Conservation (phyloP, 768 basidiomycete species). For the Paxillus rubicundulus region DNA sequence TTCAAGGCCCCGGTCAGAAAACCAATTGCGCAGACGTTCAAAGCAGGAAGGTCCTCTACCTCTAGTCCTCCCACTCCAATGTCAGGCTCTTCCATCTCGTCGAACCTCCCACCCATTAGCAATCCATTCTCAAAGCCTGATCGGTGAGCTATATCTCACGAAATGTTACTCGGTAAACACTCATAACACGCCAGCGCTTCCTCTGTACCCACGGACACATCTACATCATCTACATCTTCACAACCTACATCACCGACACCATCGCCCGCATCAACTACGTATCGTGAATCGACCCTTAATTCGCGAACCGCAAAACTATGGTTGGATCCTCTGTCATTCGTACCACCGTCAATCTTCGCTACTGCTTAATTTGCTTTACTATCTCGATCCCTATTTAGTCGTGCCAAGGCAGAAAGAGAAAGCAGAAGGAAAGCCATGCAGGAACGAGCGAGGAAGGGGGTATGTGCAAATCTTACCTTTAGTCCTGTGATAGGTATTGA, state of each 20-base stretch:
- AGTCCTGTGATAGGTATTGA: conserved; percentile 2
- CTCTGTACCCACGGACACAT: conserved; percentile 21
- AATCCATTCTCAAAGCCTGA: conserved; percentile 50
- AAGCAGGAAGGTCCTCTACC: conserved; percentile 1
- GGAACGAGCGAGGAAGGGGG: conserved; percentile 73
- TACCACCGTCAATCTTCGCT: conserved; percentile 67
- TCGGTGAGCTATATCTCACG: conserved; percentile 52
- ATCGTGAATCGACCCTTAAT: conserved; percentile 33
- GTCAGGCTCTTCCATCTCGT: conserved; percentile 12
- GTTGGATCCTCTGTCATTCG: conserved; percentile 46
- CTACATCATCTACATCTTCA: conserved; percentile 9
- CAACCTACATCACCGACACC: conserved; percentile 17
- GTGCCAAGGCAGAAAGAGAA: conserved; percentile 71
- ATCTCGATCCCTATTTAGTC: conserved; percentile 40
- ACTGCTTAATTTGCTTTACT: conserved; percentile 48
- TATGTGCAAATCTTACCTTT: conserved; percentile 34
- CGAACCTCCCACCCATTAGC: conserved; percentile 17
- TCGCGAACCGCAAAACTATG: conserved; percentile 34
- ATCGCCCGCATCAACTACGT: conserved; percentile 7
- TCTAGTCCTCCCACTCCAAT: conserved; percentile 2
- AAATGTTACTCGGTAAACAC: conserved; percentile 44
- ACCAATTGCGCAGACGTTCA: conserved; percentile 4
- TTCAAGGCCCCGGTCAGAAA: conserved; percentile 9
- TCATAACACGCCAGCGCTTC: conserved; percentile 63
- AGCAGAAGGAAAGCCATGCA: conserved; percentile 69